phyloP scores from a whole-genome alignment of 129 eudicot genomes.

The Saussurea involucrata region DNA sequence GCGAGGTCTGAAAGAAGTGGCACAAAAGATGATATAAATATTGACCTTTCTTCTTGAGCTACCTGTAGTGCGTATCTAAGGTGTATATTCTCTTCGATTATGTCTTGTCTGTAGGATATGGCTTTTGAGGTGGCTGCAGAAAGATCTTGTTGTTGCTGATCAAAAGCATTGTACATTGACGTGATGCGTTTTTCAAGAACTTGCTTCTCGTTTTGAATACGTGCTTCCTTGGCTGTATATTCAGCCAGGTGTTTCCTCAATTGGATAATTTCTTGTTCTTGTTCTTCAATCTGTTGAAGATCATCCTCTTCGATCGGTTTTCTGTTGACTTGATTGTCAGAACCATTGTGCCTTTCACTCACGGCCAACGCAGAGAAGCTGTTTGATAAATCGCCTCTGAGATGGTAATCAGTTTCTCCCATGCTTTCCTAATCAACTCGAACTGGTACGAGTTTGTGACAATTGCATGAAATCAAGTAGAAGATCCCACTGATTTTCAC shows the following conservation, averaged over 20 bases:
- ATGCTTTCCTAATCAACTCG: slow-evolving; percentile 5
- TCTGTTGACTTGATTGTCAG: neutral
- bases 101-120: slow-evolving; percentile 76
- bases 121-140: slow-evolving; percentile 84
- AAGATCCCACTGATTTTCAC: neutral
- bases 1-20: slow-evolving; percentile 80
- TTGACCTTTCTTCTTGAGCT: slow-evolving; percentile 80
- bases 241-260: slow-evolving; percentile 68
- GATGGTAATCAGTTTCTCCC: slow-evolving; percentile 7
- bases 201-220: slow-evolving; percentile 59
- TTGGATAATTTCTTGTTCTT: slow-evolving; percentile 60
- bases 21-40: slow-evolving; percentile 62
- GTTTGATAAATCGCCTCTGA: slow-evolving; percentile 19
- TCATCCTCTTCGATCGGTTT: slow-evolving; percentile 10
- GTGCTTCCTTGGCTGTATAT: slow-evolving; percentile 65
- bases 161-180: slow-evolving; percentile 73
- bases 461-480: slow-evolving; percentile 9
- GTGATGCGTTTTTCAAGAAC: slow-evolving; percentile 76
- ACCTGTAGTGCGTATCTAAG: slow-evolving; percentile 68
- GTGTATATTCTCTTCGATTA: slow-evolving; percentile 84
- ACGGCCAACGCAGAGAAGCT: slow-evolving; percentile 28
- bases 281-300: slow-evolving; percentile 46
- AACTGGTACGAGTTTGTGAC: neutral
- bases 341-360: slow-evolving; percentile 3
- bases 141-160: slow-evolving; percentile 85